phyloP scores from a whole-genome alignment of 2,329 filamentous ascomycete genomes.

The Fusarium ambrosium region DNA sequence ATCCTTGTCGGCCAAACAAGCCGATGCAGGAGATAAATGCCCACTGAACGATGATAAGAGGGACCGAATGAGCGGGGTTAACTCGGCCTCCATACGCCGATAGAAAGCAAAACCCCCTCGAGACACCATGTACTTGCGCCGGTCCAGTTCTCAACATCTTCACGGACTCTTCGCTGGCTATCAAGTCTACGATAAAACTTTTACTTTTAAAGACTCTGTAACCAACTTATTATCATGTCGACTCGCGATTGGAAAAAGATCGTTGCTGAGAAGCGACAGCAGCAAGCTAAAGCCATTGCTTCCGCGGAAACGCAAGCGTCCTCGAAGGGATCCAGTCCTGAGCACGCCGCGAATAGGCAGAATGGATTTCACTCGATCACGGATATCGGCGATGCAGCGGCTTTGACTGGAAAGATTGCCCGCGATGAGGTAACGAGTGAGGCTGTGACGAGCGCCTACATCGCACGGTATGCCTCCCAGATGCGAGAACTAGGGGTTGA shows the following conservation, averaged over 20 bases:
- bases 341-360: not conserved
- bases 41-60: not conserved
- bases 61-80: not conserved
- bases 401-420: not conserved
- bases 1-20: not conserved
- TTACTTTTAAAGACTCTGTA: too few species aligned
- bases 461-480: not conserved
- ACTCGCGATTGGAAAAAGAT: slow-evolving; percentile 9
- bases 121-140: not conserved
- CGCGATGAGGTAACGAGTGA: not conserved
- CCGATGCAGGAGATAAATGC: not conserved
- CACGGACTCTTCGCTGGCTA: too few species aligned
- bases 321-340: not conserved
- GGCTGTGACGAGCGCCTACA: slow-evolving; percentile 16
- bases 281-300: slow-evolving; percentile 12
- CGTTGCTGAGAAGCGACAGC: slow-evolving; percentile 10
- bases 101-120: not conserved
- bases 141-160: not conserved
- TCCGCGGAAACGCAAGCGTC: not conserved
- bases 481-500: accelerated
- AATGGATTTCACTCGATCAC: not conserved
- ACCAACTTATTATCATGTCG: slow-evolving; percentile 1
- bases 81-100: not conserved
- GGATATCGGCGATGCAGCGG: not conserved
- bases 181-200: too few species aligned